Conservation (phyloP, 2,329 filamentous ascomycete species). For the Oidium heveae region DNA sequence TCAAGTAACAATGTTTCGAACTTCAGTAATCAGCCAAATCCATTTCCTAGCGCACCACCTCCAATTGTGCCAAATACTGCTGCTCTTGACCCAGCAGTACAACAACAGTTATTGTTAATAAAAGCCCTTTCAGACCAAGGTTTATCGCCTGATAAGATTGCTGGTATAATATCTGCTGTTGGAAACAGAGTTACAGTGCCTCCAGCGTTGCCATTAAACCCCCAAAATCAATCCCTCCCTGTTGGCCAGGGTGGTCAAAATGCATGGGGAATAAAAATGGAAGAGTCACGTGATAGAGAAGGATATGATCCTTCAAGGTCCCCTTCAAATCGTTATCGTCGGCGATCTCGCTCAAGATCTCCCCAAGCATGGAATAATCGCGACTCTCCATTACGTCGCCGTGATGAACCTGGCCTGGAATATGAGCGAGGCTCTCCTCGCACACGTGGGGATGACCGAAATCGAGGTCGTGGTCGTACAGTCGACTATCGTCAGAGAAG, state of each 20-base stretch:
- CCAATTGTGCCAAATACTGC: constrained; percentile 13
- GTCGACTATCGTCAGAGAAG: constrained; percentile 73
- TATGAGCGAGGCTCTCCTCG: constrained; percentile 47
- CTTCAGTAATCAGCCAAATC: constrained; percentile 15
- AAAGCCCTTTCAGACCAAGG: constrained; percentile 54
- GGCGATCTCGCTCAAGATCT: constrained; percentile 55
- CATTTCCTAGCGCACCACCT: constrained; percentile 11
- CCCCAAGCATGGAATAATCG: constrained; percentile 48
- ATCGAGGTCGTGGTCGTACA: constrained; percentile 25
- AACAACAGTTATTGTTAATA: constrained; percentile 49
- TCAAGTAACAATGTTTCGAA: constrained; percentile 17
- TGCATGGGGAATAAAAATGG: constrained; percentile 16
- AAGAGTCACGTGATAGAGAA: constrained; percentile 27
- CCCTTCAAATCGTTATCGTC: constrained; percentile 26
- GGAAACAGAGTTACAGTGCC: constrained; percentile 6
- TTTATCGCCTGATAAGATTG: constrained; percentile 47
- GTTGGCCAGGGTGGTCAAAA: constrained; percentile 12
- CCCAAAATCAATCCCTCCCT: constrained; percentile 7
- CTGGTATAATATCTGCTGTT: constrained; percentile 21
- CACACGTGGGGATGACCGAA: constrained; percentile 30
- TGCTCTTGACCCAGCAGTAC: constrained; percentile 25
- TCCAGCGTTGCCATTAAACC: constrained; percentile 8
- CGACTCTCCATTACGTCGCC: constrained; percentile 23
- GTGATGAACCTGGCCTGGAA: constrained; percentile 31
- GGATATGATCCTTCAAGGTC: constrained; percentile 30